Conservation (phyloP, 768 basidiomycete species). For the Suillus alpinus region DNA sequence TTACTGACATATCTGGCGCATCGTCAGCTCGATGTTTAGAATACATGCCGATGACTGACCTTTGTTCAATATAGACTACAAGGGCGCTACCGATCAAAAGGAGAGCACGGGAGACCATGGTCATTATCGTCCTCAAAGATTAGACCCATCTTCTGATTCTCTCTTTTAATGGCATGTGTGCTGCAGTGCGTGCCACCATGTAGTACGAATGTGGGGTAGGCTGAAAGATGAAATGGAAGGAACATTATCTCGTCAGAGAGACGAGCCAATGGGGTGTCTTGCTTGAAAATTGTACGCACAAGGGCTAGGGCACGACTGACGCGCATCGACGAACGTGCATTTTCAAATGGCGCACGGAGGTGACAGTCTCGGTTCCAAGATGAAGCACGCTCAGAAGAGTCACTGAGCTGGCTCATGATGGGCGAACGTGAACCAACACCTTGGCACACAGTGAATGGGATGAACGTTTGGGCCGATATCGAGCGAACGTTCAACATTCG, state of each 20-base stretch:
- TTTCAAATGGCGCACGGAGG: not conserved
- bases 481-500: not conserved
- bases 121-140: not conserved
- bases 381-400: too few species aligned
- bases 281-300: slow-evolving; percentile 4
- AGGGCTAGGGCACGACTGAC: not conserved
- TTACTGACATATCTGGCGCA: slow-evolving; percentile 14
- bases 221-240: not conserved
- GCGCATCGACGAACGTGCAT: slow-evolving; percentile 3
- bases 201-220: not conserved
- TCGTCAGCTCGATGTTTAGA: not conserved
- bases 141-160: not conserved
- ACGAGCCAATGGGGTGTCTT: not conserved
- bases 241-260: not conserved
- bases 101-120: slow-evolving; percentile 14
- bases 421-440: not conserved
- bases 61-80: slow-evolving; percentile 14
- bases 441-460: not conserved
- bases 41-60: slow-evolving; percentile 9
- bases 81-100: slow-evolving; percentile 20
- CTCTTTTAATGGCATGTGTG: not conserved
- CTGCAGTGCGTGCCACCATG: not conserved
- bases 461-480: not conserved
- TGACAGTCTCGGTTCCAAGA: not conserved
- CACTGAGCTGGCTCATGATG: not conserved